Base-by-base conservation (phyloP, 768 basidiomycete genomes). In the Boletus tomentosulus region DNA sequence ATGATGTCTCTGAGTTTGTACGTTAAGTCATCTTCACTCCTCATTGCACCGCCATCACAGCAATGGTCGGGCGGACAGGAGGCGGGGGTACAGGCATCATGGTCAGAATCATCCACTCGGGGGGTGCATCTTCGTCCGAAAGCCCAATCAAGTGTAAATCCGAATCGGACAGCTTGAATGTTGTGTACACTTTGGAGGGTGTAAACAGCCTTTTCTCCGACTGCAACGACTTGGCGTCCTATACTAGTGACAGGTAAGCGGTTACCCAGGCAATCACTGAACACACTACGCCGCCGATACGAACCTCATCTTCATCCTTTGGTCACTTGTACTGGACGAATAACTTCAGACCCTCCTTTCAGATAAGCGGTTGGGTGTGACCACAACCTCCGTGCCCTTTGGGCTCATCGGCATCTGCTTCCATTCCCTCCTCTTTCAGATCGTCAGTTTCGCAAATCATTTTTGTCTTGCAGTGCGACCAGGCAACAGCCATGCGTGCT, bases 31-130 rank as follows among this genome's bases (percentile, higher is more conserved):
- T 98, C 97, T 73, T 99, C 97, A 62, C 92, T 92, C 41, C 95
- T 84, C 88, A 96, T 93, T 2, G 90, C 87, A 49, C 96, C 95
- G 22, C 96, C 96, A 62, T 98, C 96, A 97, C 91, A 12, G 96
- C 89, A 53, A 99, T 98, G 73, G 92, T 96, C 0, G 97, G 97
- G 46, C 97, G 92, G 50, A 99, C 97, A 10, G 97, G 93, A 6
- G 96, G 96, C 2, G 97, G 97, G 2, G 97, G 97, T 0, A 99
- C 96, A 35, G 97, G 97, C 69, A 98, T 81, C 35, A 98, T 92
- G 0, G 97, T 98, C 39, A 98, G 75, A 60, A 99, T 97, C 97
- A 99, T 98, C 97, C 97, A 99, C 65, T 98, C 92, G 3, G 97
- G 97, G 39, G 95, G 84, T 8, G 97, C 96, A 67, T 97, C 98